Conservation (phyloP, 768 basidiomycete species). For the Leucocoprinus leucothites region DNA sequence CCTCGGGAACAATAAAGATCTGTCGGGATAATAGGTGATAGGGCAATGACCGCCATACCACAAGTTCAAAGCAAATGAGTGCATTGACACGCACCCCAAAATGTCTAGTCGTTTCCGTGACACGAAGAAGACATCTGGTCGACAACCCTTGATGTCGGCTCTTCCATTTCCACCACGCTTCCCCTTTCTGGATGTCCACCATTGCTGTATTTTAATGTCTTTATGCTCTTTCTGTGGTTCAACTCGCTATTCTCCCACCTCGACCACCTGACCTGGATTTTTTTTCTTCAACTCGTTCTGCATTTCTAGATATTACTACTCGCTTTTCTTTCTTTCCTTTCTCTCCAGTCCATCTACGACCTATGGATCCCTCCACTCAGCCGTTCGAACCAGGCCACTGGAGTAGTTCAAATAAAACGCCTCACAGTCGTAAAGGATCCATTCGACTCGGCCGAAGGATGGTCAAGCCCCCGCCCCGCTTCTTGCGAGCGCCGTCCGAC, state of each 20-base stretch:
- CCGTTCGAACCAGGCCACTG: too few species aligned
- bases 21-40: not conserved
- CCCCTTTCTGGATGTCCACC: not conserved
- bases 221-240: too few species aligned
- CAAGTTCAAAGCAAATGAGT: not conserved
- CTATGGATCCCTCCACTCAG: too few species aligned
- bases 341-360: too few species aligned
- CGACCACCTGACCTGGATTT: not conserved
- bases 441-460: too few species aligned
- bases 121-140: not conserved
- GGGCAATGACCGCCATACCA: not conserved
- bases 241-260: not conserved
- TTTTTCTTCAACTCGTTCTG: not conserved
- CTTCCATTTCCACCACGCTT: not conserved
- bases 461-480: not conserved
- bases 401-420: too few species aligned
- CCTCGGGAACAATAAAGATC: not conserved
- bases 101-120: conserved; percentile 8
- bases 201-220: too few species aligned
- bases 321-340: too few species aligned
- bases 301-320: too few species aligned
- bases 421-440: too few species aligned
- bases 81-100: conserved; percentile 3
- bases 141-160: conserved; percentile 8
- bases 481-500: not conserved